Percentiles rank a stretch among this genome's conserved stretches.
Evolutionary conservation across 306 rosid species (phyloP).

Genomic region (Dalbergia cultrata): DNA sequence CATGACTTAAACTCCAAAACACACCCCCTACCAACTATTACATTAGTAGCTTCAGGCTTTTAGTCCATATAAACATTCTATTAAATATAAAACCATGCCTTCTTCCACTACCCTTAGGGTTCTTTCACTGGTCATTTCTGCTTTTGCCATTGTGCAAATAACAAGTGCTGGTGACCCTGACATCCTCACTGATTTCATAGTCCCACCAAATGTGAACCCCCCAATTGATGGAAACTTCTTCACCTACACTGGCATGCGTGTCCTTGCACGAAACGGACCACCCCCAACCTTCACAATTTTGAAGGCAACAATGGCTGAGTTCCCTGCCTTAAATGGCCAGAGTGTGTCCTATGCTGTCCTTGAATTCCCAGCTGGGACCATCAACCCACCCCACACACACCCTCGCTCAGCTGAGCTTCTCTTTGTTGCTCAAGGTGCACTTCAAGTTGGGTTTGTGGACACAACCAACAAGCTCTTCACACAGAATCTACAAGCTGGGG

Average conservation of each 20-base stretch:
- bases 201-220: conserved; percentile 26
- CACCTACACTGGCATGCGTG: conserved; percentile 57
- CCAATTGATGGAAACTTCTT: conserved; percentile 52
- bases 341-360: conserved; percentile 69
- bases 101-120: conserved; percentile 32
- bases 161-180: conserved; percentile 61
- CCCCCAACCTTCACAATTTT: conserved; percentile 41
- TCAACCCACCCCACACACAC: conserved; percentile 68
- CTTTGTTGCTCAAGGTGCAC: conserved; percentile 44
- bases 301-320: conserved; percentile 56
- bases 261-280: conserved; percentile 1
- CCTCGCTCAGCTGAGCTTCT: conserved; percentile 68
- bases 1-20: neutral
- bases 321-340: conserved; percentile 64
- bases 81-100: conserved; percentile 29
- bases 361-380: conserved; percentile 43
- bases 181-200: conserved; percentile 57
- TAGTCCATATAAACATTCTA: neutral
- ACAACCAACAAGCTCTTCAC: conserved; percentile 61
- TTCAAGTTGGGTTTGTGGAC: conserved; percentile 66
- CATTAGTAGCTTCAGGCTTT: neutral
- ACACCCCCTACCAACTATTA: neutral
- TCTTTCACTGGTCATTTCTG: conserved; percentile 41
- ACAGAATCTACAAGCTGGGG: conserved; percentile 54
- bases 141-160: conserved; percentile 34